Evolutionary conservation across 2,329 filamentous ascomycete species (phyloP).

Genomic region (Biscogniauxia marginata): DNA sequence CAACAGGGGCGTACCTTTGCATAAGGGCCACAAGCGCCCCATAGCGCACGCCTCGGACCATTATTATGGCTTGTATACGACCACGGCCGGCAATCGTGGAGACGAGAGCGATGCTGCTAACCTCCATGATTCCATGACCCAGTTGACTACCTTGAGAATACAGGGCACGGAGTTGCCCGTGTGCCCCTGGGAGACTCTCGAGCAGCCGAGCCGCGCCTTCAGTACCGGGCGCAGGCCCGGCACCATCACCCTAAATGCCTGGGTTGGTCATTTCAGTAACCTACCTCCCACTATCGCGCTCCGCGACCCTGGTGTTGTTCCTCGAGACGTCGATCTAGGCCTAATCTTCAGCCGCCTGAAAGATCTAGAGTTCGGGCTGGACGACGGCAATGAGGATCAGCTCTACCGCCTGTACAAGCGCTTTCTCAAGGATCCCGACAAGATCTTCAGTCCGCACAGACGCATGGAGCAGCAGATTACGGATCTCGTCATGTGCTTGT

Average conservation of each 20-base stretch:
- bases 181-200: constrained; percentile 67
- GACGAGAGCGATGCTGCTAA: constrained; percentile 44
- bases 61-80: constrained; percentile 57
- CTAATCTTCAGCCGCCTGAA: constrained; percentile 59
- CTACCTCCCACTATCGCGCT: constrained; percentile 56
- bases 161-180: constrained; percentile 39
- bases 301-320: constrained; percentile 55
- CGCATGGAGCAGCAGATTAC: constrained; percentile 69
- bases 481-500: constrained; percentile 68
- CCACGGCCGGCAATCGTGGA: constrained; percentile 44
- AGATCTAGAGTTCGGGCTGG: constrained; percentile 55
- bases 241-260: constrained; percentile 71
- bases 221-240: constrained; percentile 65
- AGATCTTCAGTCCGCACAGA: constrained; percentile 57
- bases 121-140: constrained; percentile 54
- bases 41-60: constrained; percentile 55
- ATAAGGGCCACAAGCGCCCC: constrained; percentile 52
- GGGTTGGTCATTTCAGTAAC: constrained; percentile 58
- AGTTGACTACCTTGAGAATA: constrained; percentile 56
- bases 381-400: constrained; percentile 47
- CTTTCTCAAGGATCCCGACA: constrained; percentile 67
- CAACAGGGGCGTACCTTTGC: constrained; percentile 54
- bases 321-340: constrained; percentile 59
- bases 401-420: constrained; percentile 66
- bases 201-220: constrained; percentile 71